These are phyloP conservation scores for Auricularia heimuer DNA, from an alignment of 768 basidiomycete genomes.

Conservation along the genomic window DNA sequence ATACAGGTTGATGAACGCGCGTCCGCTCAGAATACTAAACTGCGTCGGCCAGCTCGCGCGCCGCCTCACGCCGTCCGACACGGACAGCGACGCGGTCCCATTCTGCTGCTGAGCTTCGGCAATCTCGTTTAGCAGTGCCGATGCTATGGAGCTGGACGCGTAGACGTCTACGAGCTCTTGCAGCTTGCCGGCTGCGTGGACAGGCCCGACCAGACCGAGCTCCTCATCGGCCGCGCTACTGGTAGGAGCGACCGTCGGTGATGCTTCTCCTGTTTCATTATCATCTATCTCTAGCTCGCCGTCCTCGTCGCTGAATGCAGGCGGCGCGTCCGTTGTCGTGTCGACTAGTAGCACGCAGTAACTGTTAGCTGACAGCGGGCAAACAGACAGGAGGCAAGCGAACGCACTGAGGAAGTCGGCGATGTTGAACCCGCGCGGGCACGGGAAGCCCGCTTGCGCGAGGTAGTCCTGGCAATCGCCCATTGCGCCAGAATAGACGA, in stretches of 20 bases:
- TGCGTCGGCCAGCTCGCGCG: conserved; percentile 84
- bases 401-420: conserved; percentile 88
- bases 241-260: not conserved
- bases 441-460: conserved; percentile 63
- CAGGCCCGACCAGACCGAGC: conserved; percentile 1
- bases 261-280: not conserved
- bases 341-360: conserved; percentile 39
- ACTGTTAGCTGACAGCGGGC: not conserved
- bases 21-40: conserved; percentile 86
- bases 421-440: conserved; percentile 92
- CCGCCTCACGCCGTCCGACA: conserved; percentile 36
- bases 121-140: conserved; percentile 51
- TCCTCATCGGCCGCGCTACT: conserved; percentile 13
- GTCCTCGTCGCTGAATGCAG: conserved; percentile 6
- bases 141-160: conserved; percentile 53
- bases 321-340: conserved; percentile 48
- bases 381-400: conserved; percentile 2
- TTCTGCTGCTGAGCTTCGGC: not conserved
- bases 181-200: conserved; percentile 27
- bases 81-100: conserved; percentile 7
- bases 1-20: conserved; percentile 98
- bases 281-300: not conserved
- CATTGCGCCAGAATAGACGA: conserved; percentile 78
- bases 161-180: conserved; percentile 63
- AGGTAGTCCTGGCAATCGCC: conserved; percentile 74